phyloP scores from a whole-genome alignment of 1,139 yeast species.

The Scheffersomyces cryptocercus region DNA sequence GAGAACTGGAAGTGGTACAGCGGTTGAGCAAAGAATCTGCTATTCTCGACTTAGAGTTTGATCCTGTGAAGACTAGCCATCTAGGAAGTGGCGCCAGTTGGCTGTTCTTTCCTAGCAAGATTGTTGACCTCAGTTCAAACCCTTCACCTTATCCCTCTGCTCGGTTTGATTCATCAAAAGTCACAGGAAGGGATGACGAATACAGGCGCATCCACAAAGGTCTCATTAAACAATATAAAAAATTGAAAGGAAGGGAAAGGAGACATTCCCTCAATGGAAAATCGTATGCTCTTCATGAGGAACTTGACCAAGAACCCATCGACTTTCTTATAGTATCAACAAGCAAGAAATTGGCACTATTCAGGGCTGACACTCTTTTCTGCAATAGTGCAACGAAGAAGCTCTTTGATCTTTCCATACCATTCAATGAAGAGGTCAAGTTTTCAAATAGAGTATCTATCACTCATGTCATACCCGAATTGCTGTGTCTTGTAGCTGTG shows the following conservation, averaged over 20 bases:
- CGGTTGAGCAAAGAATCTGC: constrained; percentile 37
- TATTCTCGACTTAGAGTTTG: constrained; percentile 33
- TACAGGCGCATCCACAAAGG: constrained; percentile 35
- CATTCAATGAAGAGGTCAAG: constrained; percentile 38
- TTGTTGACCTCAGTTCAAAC: constrained; percentile 13
- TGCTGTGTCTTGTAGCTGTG: constrained; percentile 54
- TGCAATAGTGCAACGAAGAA: constrained; percentile 52
- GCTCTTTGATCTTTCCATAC: constrained; percentile 40
- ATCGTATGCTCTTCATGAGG: constrained; percentile 6
- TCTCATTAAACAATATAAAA: constrained; percentile 5
- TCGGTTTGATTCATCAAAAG: constrained; percentile 15
- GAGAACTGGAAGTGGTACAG: constrained; percentile 27
- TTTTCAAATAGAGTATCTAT: constrained; percentile 56
- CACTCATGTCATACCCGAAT: constrained; percentile 50
- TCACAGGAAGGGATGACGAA: constrained; percentile 38
- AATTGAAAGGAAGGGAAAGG: background rate
- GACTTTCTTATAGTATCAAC: constrained; percentile 47
- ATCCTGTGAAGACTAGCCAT: constrained; percentile 40
- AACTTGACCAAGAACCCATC: constrained; percentile 1
- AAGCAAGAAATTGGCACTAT: constrained; percentile 43
- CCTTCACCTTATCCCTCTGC: constrained; percentile 1
- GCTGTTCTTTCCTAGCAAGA: constrained; percentile 40
- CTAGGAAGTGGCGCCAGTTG: constrained; percentile 48
- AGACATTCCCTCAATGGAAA: constrained; percentile 13
- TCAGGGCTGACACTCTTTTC: constrained; percentile 48